phyloP scores from a whole-genome alignment of 2,329 filamentous ascomycete genomes.

The Penicillium vulpinum region DNA sequence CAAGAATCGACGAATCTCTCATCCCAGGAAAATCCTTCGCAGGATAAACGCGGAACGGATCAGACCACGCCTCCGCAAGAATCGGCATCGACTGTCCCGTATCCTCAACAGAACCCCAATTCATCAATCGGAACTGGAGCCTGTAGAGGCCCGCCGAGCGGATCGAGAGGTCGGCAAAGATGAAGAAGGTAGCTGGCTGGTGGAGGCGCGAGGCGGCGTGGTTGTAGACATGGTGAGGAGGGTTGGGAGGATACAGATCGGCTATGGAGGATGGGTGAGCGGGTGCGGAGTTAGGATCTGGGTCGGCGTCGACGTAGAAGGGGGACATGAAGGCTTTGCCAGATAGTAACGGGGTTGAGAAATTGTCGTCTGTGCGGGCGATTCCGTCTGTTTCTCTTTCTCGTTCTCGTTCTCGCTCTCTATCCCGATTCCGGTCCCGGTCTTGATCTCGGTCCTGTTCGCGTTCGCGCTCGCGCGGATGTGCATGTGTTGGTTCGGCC shows the following conservation, averaged over 20 bases:
- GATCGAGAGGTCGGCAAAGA: slow-evolving; percentile 51
- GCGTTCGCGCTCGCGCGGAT: slow-evolving; percentile 5
- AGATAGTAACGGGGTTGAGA: slow-evolving; percentile 35
- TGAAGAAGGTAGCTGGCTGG: slow-evolving; percentile 47
- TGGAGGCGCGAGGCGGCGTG: slow-evolving; percentile 16
- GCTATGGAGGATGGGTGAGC: slow-evolving; percentile 33
- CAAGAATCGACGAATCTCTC: slow-evolving; percentile 41
- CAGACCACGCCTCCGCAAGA: slow-evolving; percentile 42
- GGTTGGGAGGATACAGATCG: neutral
- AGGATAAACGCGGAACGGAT: slow-evolving; percentile 44
- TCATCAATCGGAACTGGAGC: slow-evolving; percentile 49
- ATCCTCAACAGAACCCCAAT: slow-evolving; percentile 38
- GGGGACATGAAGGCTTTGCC: slow-evolving; percentile 45
- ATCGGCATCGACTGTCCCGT: slow-evolving; percentile 40
- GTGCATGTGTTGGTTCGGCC: slow-evolving; percentile 16
- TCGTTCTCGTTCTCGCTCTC: slow-evolving; percentile 6
- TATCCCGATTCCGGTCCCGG: slow-evolving; percentile 3
- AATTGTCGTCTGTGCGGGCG: slow-evolving; percentile 21
- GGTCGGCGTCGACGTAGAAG: slow-evolving; percentile 45
- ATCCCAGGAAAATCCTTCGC: slow-evolving; percentile 49
- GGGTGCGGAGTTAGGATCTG: slow-evolving; percentile 45
- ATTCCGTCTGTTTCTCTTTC: slow-evolving; percentile 16
- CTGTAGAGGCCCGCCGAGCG: slow-evolving; percentile 48
- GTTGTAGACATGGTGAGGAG: slow-evolving; percentile 3
- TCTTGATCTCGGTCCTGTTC: neutral